Base-by-base conservation (phyloP, 108 stramenopile species). In the Cyclotella distinguenda region DNA sequence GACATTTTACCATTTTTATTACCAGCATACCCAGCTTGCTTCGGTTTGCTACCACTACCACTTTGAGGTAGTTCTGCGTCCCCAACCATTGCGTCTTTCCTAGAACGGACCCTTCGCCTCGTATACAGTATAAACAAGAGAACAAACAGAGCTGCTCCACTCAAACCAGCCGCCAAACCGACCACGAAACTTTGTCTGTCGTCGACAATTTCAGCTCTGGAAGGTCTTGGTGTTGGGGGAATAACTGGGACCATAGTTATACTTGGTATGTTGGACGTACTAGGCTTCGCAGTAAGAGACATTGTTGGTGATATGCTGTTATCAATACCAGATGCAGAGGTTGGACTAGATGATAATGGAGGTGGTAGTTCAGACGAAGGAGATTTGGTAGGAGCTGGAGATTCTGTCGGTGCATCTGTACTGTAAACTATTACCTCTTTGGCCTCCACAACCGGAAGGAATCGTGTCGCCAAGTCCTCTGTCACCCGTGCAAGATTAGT, bases 381-480 rank as follows among this genome's bases (percentile, higher is more conserved):
- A 7, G 72, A 62, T 11, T 15, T 31, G 7, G 51, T 52, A 6
- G 51, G 51, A 0, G 18, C 27, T 8, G 60, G 59, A n/a, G 63
- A 35, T 6, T 47, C 2, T 3, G 89, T 70, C 28, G 90, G 84
- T 5, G 58, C 23, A n/a, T 43, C 18, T 13, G 78, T 63, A 18
- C 58, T 75, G 25, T 32, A 72, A n/a, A 59, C 32, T 25, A 73
- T 30, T 4, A 78, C 72, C 0, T 43, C 38, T 4, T 57, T 45
- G 3, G 80, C 68, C 13, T 38, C 28, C 5, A 68, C 25, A 12
- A 86, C 77, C 4, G 80, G 70, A 3, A 91, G 54, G 33, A 80
- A 76, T 23, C 76, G 46, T 2, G 11, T 3, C 31, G 65, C 59
- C 77, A 91, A 70, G 62, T 82, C 74, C 1, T 34, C 25, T 31